Conservation (phyloP, 2,329 filamentous ascomycete species). For the Seiridium unicorne region DNA sequence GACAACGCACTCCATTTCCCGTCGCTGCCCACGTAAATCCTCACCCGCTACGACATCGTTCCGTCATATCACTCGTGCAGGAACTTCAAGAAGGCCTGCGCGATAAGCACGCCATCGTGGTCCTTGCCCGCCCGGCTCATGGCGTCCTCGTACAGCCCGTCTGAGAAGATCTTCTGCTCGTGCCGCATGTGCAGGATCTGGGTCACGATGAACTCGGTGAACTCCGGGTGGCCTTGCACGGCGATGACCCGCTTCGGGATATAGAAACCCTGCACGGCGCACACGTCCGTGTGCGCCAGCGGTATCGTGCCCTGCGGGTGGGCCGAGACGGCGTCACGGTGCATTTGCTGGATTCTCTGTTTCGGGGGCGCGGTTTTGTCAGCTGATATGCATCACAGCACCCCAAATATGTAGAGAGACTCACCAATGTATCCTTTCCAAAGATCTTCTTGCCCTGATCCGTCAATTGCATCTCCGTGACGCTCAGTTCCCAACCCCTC, state of each 20-base stretch:
- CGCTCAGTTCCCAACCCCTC: conserved; percentile 79
- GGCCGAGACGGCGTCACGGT: conserved; percentile 70
- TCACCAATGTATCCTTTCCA: conserved; percentile 57
- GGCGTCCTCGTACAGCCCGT: conserved; percentile 67
- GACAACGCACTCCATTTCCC: neutral
- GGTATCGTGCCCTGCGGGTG: conserved; percentile 61
- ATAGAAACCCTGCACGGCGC: conserved; percentile 80
- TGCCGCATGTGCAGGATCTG: conserved; percentile 67
- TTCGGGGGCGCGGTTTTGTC: neutral
- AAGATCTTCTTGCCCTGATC: conserved; percentile 71
- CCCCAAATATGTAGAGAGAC: conserved; percentile 14
- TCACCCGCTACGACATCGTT: neutral
- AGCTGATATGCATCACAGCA: neutral
- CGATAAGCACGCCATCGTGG: conserved; percentile 80
- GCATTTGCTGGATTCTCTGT: conserved; percentile 80
- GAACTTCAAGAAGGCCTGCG: conserved; percentile 74
- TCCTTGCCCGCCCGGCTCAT: conserved; percentile 62
- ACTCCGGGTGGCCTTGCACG: conserved; percentile 87
- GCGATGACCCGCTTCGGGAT: conserved; percentile 64
- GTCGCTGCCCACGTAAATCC: no score
- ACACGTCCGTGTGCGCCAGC: conserved; percentile 65
- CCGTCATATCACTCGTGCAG: conserved; percentile 50
- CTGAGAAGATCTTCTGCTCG: conserved; percentile 64
- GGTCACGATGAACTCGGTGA: conserved; percentile 67
- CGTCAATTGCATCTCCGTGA: conserved; percentile 67